Evolutionary conservation across 2,329 filamentous ascomycete genomes (phyloP).

Genomic region (Hymenoscyphus salicellus): DNA sequence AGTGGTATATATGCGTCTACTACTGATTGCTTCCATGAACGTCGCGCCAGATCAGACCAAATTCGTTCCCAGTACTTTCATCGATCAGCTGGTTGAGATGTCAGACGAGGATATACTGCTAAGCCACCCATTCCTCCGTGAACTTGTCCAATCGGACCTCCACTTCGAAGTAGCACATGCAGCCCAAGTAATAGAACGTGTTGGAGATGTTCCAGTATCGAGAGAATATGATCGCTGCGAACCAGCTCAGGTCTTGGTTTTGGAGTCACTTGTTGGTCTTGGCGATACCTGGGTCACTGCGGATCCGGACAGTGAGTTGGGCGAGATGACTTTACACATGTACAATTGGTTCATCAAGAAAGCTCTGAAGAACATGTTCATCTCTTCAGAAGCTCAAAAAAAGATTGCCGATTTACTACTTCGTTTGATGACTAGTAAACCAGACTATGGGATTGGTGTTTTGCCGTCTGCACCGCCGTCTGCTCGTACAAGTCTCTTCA

Average conservation of each 20-base stretch:
- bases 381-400: conserved; percentile 68
- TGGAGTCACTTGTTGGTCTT: conserved; percentile 62
- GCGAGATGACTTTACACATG: conserved; percentile 67
- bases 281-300: conserved; percentile 27
- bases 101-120: conserved; percentile 53
- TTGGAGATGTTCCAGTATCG: conserved; percentile 51
- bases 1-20: conserved; percentile 24
- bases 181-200: conserved; percentile 46
- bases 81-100: conserved; percentile 50
- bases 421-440: conserved; percentile 62
- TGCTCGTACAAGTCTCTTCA: conserved; percentile 69
- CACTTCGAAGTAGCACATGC: conserved; percentile 48
- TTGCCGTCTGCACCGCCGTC: conserved; percentile 33
- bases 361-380: conserved; percentile 63
- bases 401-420: conserved; percentile 67
- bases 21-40: conserved; percentile 26
- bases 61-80: conserved; percentile 48
- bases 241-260: conserved; percentile 62
- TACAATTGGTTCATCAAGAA: conserved; percentile 74
- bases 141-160: conserved; percentile 54
- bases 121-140: conserved; percentile 48
- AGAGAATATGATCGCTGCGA: conserved; percentile 72
- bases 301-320: conserved; percentile 50
- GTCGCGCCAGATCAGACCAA: conserved; percentile 34
- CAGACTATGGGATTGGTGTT: conserved; percentile 56